Evolutionary conservation across 1,284 basidiomycete genomes (phyloP), one percentile per base, ranked within the genome.

Genomic region (Mycena sp.): DNA sequence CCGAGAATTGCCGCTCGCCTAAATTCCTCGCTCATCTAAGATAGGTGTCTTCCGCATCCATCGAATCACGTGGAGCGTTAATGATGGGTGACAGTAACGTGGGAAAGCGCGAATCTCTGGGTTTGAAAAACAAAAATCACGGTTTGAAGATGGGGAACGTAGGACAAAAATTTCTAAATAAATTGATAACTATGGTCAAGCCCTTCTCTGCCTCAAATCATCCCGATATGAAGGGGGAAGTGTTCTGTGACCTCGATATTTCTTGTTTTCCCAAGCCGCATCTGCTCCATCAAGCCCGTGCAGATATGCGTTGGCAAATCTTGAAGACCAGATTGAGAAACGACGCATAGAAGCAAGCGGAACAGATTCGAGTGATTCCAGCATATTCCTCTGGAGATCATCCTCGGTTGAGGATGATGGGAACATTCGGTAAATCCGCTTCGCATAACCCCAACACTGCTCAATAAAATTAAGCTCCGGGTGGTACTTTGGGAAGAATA

Each of bases 221-320:
- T 40, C 37, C 19, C 14, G 43, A 46, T 57, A 46, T 28, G n/a
- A 17, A 17, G 58, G 49, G 6, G 58, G 58, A 14, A 59, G 32
- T 23, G 49, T 52, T 11, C 50, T 6, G 19, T 60, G 58, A 21
- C 58, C 58, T 9, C 46, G 23, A 29, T 60, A 60, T 32, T 60
- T 60, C n/a, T 53, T 43, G 41, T 52, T 60, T 5, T 49, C 50
- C 58, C 58, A 60, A 5, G 58, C 58, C 3, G 58, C 58, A 23
- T 53, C 49, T 43, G 58, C 58, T 30, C 58, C 50, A 25, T 48
- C 38, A 10, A 60, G 43, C 6, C 58, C 58, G 9, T 26, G 49
- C 2, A 38, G 23, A 29, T 61, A 61, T 40, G 50, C 41, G n/a
- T 45, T 14, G 19, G 49, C 49, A 44, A 61, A 53, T 11, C 58